Percentiles rank a stretch among this genome's conserved stretches.
These are phyloP conservation scores for Wickerhamomyces sp. DNA, from an alignment of 1,139 yeast genomes.

Conservation along the genomic window DNA sequence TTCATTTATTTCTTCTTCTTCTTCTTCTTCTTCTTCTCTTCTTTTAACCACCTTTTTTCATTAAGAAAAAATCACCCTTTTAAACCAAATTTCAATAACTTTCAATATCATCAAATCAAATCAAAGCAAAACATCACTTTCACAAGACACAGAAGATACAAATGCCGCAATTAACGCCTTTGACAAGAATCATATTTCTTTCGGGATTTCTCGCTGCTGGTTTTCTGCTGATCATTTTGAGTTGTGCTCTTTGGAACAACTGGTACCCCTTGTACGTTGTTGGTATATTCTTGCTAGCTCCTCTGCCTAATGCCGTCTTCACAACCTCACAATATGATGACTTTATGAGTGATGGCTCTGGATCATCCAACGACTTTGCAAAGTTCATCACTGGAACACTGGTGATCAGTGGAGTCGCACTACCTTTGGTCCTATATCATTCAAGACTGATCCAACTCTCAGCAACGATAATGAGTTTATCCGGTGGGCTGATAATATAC, in stretches of 20 bases:
- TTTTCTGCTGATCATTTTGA: constrained; percentile 62
- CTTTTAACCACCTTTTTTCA: too few species aligned
- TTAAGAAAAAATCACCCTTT: too few species aligned
- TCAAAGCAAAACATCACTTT: background rate
- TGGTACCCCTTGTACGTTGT: constrained; percentile 70
- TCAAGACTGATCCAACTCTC: constrained; percentile 51
- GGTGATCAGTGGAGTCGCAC: constrained; percentile 62
- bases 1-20: too few species aligned
- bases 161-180: constrained; percentile 38
- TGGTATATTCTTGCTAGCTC: constrained; percentile 61
- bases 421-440: constrained; percentile 65
- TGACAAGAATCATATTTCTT: constrained; percentile 66
- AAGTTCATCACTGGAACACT: constrained; percentile 61
- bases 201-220: constrained; percentile 72
- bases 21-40: too few species aligned
- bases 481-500: constrained; percentile 72
- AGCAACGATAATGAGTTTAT: constrained; percentile 59
- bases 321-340: constrained; percentile 47
- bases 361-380: constrained; percentile 53
- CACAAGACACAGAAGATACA: background rate
- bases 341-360: constrained; percentile 56
- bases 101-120: background rate
- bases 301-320: constrained; percentile 58
- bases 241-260: constrained; percentile 70
- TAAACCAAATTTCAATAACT: too few species aligned